Percentiles rank a stretch among this genome's conserved stretches.
These are phyloP conservation scores for Linum tenue DNA, from an alignment of 345 rosid species.

Conservation along the genomic window DNA sequence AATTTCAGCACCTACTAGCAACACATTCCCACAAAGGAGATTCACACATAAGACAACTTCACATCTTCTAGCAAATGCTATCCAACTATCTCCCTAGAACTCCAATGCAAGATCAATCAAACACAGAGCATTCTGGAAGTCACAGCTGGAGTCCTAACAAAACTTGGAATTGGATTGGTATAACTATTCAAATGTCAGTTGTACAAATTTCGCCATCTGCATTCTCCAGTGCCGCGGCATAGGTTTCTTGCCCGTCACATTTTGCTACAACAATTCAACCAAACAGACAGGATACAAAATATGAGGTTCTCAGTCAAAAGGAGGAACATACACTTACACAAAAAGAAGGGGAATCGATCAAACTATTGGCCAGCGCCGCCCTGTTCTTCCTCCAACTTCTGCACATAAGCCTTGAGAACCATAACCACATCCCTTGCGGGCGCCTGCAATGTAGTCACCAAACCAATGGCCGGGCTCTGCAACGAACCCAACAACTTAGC, in stretches of 20 bases:
- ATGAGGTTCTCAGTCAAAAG: not conserved
- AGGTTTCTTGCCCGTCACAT: not conserved
- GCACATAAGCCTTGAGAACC: conserved; percentile 73
- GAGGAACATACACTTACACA: not conserved
- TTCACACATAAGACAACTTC: no score
- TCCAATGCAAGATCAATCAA: no score
- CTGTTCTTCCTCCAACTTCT: conserved; percentile 76
- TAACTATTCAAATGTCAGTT: no score
- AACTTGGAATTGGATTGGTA: no score
- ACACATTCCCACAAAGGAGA: no score
- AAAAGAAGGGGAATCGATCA: not conserved
- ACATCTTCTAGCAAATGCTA: no score
- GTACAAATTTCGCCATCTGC: no score
- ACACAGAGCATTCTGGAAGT: no score
- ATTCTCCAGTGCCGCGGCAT: no score
- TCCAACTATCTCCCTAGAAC: no score
- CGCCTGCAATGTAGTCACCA: conserved; percentile 81
- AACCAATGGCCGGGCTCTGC: conserved; percentile 67
- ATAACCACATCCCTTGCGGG: conserved; percentile 74
- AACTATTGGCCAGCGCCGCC: conserved; percentile 29
- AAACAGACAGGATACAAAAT: not conserved
- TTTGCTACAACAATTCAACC: not conserved
- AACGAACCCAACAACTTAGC: conserved; percentile 71
- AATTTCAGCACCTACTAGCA: no score
- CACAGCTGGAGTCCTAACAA: no score